These are phyloP conservation scores for Posidonia australis DNA, from an alignment of 106 monocot genomes.

Conservation along the genomic window DNA sequence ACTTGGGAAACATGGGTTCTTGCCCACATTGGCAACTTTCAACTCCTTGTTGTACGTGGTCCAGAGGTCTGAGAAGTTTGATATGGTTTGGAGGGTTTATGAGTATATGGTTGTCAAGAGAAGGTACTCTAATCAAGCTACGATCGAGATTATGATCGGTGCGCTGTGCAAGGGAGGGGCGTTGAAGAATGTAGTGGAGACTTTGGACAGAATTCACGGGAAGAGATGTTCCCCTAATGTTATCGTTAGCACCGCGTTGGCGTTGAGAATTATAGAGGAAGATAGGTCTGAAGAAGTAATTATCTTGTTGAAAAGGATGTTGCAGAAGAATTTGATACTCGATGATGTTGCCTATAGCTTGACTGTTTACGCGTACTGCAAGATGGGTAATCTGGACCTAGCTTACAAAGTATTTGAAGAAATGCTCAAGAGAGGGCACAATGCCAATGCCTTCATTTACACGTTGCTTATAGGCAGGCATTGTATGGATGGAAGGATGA, in stretches of 20 bases:
- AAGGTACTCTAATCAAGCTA: constrained; percentile 47
- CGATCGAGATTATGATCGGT: constrained; percentile 41
- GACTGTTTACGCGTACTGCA: constrained; percentile 47
- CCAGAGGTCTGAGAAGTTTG: constrained; percentile 17
- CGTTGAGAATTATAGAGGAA: constrained; percentile 44
- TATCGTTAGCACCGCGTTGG: constrained; percentile 34
- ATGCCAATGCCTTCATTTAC: constrained; percentile 46
- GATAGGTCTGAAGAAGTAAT: constrained; percentile 41
- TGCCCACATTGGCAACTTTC: constrained; percentile 28
- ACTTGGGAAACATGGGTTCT: constrained; percentile 31
- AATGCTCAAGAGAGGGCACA: constrained; percentile 52
- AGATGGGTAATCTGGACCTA: constrained; percentile 28
- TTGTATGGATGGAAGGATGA: constrained; percentile 29
- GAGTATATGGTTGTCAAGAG: constrained; percentile 55
- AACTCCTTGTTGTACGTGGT: constrained; percentile 50
- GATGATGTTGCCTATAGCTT: constrained; percentile 41
- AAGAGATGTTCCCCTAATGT: constrained; percentile 36
- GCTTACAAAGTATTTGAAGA: constrained; percentile 27
- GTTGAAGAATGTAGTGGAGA: constrained; percentile 19
- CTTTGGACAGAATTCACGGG: constrained; percentile 40
- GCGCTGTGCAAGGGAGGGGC: constrained; percentile 60
- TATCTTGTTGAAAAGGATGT: constrained; percentile 52
- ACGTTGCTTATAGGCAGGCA: constrained; percentile 41
- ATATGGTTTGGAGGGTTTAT: constrained; percentile 60
- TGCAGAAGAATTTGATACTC: constrained; percentile 59